Evolutionary conservation across 805 yeast genomes (phyloP).

Genomic region (Yarrowia osloensis): DNA sequence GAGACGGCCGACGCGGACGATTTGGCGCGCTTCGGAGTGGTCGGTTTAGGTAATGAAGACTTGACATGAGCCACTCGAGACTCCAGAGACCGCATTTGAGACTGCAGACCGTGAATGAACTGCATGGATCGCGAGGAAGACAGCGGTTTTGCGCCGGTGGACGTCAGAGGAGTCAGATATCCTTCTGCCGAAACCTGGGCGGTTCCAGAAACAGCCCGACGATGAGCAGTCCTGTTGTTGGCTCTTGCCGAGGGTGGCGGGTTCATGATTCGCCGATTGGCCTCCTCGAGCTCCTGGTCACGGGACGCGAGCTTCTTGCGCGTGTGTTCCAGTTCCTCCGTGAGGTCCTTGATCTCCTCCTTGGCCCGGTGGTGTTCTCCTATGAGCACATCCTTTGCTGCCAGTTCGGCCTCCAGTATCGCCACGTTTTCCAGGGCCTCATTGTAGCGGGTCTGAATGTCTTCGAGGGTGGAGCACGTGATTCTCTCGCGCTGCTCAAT

Average conservation of each 20-base stretch:
- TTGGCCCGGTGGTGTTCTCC: conserved; percentile 41
- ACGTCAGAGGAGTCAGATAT: neutral
- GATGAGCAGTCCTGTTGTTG: neutral
- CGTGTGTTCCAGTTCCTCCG: conserved; percentile 41
- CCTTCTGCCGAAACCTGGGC: conserved; percentile 21
- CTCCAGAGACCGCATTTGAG: conserved; percentile 39
- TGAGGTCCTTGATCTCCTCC: conserved; percentile 42
- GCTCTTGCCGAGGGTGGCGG: neutral
- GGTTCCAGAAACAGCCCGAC: conserved; percentile 4
- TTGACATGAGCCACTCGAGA: conserved; percentile 40
- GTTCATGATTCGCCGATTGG: conserved; percentile 3
- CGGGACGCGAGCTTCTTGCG: conserved; percentile 29
- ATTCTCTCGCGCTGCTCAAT: conserved; percentile 49
- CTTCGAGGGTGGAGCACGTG: conserved; percentile 42
- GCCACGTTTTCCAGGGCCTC: conserved; percentile 46
- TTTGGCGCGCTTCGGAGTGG: conserved; percentile 31
- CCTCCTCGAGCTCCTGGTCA: conserved; percentile 26
- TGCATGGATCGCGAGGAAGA: conserved; percentile 38
- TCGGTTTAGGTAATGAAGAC: conserved; percentile 36
- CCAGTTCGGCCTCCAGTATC: conserved; percentile 46
- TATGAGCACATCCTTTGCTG: conserved; percentile 39
- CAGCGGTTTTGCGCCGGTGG: conserved; percentile 18
- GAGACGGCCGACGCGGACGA: neutral
- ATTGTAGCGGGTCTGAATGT: conserved; percentile 45
- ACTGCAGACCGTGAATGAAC: conserved; percentile 40